Percentiles rank a stretch among this genome's conserved stretches.
Evolutionary conservation across 2,329 filamentous ascomycete genomes (phyloP).

Genomic region (Esteya vermicola): DNA sequence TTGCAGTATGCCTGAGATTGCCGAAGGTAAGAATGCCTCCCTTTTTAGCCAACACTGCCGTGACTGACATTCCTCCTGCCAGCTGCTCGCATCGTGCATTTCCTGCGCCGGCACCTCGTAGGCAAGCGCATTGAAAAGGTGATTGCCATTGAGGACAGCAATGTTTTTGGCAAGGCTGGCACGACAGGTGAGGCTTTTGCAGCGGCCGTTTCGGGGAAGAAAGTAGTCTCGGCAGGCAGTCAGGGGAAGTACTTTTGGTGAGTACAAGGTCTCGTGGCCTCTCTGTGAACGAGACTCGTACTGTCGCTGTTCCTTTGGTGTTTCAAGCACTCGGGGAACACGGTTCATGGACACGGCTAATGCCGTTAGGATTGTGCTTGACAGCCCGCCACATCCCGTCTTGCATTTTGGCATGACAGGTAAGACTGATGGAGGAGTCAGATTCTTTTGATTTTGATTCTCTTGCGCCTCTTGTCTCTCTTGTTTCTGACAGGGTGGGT

Average conservation of each 20-base stretch:
- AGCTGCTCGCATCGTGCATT: slow-evolving; percentile 66
- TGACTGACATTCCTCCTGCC: neutral
- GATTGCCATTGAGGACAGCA: slow-evolving; percentile 61
- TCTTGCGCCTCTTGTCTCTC: too few species aligned
- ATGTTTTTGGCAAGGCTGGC: slow-evolving; percentile 82
- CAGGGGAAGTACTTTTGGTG: slow-evolving; percentile 97
- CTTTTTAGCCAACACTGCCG: neutral
- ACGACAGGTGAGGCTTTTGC: slow-evolving; percentile 64
- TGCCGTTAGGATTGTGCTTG: slow-evolving; percentile 36
- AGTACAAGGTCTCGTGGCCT: slow-evolving; percentile 7
- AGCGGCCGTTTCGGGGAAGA: slow-evolving; percentile 60
- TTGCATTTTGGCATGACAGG: slow-evolving; percentile 74
- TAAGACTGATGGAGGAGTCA: slow-evolving; percentile 12
- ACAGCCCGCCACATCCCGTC: slow-evolving; percentile 69
- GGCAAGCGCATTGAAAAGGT: slow-evolving; percentile 64
- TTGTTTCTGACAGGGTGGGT: neutral
- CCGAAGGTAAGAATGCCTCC: slow-evolving; percentile 30
- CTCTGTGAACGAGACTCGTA: too few species aligned
- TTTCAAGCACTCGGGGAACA: too few species aligned
- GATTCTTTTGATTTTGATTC: too few species aligned
- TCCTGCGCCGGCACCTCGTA: slow-evolving; percentile 67
- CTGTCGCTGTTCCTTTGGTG: too few species aligned
- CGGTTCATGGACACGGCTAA: too few species aligned
- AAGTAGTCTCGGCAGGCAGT: slow-evolving; percentile 51
- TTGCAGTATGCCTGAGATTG: slow-evolving; percentile 44